Evolutionary conservation across 768 basidiomycete genomes (phyloP).

Genomic region (Suillus cothurnatus): DNA sequence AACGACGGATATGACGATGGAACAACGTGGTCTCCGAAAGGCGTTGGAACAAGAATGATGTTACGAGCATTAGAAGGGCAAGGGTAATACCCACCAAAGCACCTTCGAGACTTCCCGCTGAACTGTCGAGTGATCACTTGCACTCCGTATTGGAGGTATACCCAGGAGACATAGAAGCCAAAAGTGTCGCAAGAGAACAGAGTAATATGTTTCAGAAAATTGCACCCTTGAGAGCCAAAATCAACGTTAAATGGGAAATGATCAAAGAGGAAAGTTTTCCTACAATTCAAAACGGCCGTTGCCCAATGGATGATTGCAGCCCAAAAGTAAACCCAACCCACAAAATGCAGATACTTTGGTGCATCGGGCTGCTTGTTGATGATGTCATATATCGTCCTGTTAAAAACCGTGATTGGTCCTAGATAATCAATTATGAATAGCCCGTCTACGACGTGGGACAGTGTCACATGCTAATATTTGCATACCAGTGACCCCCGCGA

Average conservation of each 20-base stretch:
- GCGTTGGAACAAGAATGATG: conserved; percentile 72
- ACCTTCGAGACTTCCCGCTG: conserved; percentile 40
- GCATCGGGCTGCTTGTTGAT: conserved; percentile 55
- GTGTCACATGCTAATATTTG: neutral
- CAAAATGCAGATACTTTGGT: conserved; percentile 81
- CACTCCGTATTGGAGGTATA: conserved; percentile 87
- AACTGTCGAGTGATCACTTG: conserved; percentile 83
- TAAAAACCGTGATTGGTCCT: conserved; percentile 93
- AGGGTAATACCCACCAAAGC: conserved; percentile 69
- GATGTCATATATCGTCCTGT: conserved; percentile 86
- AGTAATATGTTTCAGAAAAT: conserved; percentile 85
- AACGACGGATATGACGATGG: conserved; percentile 71
- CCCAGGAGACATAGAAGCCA: conserved; percentile 91
- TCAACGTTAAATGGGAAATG: neutral
- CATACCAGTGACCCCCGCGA: conserved; percentile 86
- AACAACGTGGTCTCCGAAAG: conserved; percentile 67
- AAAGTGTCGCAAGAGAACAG: conserved; percentile 91
- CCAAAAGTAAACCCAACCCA: conserved; percentile 94
- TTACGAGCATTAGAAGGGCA: conserved; percentile 74
- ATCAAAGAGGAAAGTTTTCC: conserved; percentile 19
- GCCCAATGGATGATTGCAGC: conserved; percentile 85
- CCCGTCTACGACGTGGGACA: neutral
- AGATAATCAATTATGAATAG: conserved; percentile 12
- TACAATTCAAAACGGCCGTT: conserved; percentile 78
- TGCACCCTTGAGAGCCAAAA: conserved; percentile 57